Base-by-base conservation (phyloP, 2,329 filamentous ascomycete species). In the Scytalidium lignicola region DNA sequence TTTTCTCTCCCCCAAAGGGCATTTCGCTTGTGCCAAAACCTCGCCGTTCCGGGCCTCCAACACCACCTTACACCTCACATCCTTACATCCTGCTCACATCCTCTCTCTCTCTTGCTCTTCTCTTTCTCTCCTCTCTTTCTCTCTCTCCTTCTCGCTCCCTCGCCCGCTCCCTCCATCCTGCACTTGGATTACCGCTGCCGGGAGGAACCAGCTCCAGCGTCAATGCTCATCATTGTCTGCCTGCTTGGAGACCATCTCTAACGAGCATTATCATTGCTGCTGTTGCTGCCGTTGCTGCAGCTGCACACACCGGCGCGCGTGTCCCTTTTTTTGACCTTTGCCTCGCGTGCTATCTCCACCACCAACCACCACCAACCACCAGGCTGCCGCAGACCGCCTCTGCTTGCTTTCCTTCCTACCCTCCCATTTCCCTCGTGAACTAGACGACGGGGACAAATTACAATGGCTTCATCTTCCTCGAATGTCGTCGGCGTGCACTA, bases 401-500 rank as follows among this genome's bases (percentile, higher is more conserved):
- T 17, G 19, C 39, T n/a, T 41, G 39, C 39, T 17, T 41, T 13
- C 15, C 23, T 5, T 26, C 23, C 23, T 6, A 10, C 23, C 23
- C 23, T 26, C 23, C n/a, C 15, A 13, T 15, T 37, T 37, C 32
- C 32, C n/a, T 37, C 26, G 26, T 63, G 57, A 48, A 45, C 21
- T 44, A 23, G 46, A 48, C 39, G 23, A 18, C 23, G 20, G 17
- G 17, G 17, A 13, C 15, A 37, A 37, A 9, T 37, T n/a, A 26
- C 55, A 42, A 66, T 65, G 62, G 61, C 63, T 39, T 66, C 62
- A 44, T 65, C 63, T 44, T 65, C 63, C 13, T 96, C 90, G 54
- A 97, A 97, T 73, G 93, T 99, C 60, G 93, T 97, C 65, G 93
- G 93, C 67, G 93, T 99, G 60, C 93, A 99, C 75, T 99, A 99